Evolutionary conservation across 1,284 basidiomycete genomes (phyloP), one percentile per base, ranked within the genome.

Genomic region (Paramarasmius palmivorus): DNA sequence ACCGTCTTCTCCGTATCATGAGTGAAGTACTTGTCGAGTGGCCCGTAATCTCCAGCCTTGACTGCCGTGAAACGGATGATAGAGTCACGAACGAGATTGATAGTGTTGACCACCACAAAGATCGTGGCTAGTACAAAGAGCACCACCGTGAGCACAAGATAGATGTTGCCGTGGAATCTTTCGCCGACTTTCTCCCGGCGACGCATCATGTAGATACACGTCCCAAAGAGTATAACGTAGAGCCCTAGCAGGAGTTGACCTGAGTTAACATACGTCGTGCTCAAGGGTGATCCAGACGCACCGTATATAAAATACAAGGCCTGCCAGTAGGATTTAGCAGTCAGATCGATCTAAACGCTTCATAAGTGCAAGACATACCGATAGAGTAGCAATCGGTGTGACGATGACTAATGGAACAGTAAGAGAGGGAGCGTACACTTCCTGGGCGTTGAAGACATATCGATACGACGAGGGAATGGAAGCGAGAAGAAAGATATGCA

Each of bases 51-150:
- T 5, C 23, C 19, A 23, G 34, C 37, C 19, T 49, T 49, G 47
- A 37, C 34, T 23, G 47, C 36, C 19, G 32, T 23, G 23, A 49
- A 49, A 12, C 17, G 17, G 32, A 49, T 20, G 34, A 49, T 22
- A 10, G 47, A 35, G 32, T 37, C 47, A 22, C 17, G 19, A 6
- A 49, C 36, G 12, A 35, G 19, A 34, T 35, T 20, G 32, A 37
- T 22, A 4, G 47, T 37, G 20, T 49, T 19, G 14, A 32, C 32
- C 32, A 34, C 34, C 22, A 36, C 47, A 7, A 38, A 36, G 17
- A 25, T 22, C 34, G 34, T 49, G 22, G 47, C 19, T 5, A 49
- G 34, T 36, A 49, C 12, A 34, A 49, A 49, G 9, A 49, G 47
- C 10, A 34, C 32, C 36, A 37, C 20, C 5, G 36, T 38, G n/a